These are phyloP conservation scores for Podospora pseudoanserina DNA, from an alignment of 495 filamentous ascomycete species.

Conservation along the genomic window DNA sequence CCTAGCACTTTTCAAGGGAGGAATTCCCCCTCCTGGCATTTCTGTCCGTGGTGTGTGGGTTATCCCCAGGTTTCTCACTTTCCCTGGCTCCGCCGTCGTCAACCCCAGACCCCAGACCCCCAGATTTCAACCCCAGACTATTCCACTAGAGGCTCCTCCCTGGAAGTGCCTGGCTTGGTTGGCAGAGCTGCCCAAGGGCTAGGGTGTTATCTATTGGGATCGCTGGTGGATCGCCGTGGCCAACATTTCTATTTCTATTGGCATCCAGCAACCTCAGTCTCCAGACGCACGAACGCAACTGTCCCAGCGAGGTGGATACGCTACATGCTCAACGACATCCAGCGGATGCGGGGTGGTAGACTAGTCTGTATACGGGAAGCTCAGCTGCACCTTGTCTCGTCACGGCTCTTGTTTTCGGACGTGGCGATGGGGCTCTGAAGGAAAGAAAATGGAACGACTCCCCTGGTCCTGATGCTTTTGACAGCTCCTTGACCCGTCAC, in stretches of 20 bases:
- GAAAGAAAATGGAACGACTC: conserved; percentile 10
- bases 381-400: conserved; percentile 15
- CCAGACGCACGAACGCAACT: conserved; percentile 1
- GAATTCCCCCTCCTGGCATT: conserved; percentile 2
- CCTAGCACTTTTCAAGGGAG: background rate
- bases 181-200: background rate
- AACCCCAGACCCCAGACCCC: conserved; percentile 9
- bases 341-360: conserved; percentile 18
- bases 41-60: conserved; percentile 3
- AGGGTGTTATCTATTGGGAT: conserved; percentile 13
- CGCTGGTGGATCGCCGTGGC: conserved; percentile 9
- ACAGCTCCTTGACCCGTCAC: conserved; percentile 7
- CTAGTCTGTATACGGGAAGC: conserved; percentile 9
- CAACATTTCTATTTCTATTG: conserved; percentile 4
- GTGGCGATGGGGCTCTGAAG: conserved; percentile 12
- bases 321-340: conserved; percentile 3
- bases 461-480: background rate
- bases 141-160: background rate
- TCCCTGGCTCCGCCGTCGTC: background rate
- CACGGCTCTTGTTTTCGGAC: conserved; percentile 19
- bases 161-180: background rate
- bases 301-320: conserved; percentile 19
- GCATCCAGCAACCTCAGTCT: background rate
- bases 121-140: conserved; percentile 8
- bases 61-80: conserved; percentile 3